Base-by-base conservation (phyloP, 805 yeast genomes). In the Dipodascus albidus region DNA sequence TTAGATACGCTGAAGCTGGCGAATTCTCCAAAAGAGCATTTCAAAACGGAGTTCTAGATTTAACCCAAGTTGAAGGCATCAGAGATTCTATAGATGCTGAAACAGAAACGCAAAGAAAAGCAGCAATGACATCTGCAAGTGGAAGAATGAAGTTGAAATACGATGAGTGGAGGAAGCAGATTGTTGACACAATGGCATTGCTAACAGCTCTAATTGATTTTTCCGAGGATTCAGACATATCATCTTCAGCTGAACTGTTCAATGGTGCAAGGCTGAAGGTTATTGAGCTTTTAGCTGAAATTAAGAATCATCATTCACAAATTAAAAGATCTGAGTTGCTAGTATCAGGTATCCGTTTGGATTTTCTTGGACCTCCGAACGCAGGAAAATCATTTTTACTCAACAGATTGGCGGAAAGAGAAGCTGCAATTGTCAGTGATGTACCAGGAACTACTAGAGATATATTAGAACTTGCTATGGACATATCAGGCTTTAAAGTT, bases 371-470 rank as follows among this genome's bases (percentile, higher is more conserved):
- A 0, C 93, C 95, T 3, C 96, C 99, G 1, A 93, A 93, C 67
- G 96, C 96, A 0, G 99, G 99, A 0, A 93, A 93, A 64, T 89
- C 96, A 2, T 87, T 96, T 1, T 68, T 93, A 9, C 67, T 93
- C 51, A 93, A 93, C 62, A 63, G 70, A n/a, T 66, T 93, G 4
- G 87, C 90, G 0, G 76, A 82, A 55, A 79, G 85, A 21, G 95
- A 89, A 21, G 85, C 88, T 17, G 95, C 96, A 0, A 88, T 93
- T 41, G 98, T 93, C 0, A 87, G 96, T 64, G 81, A 81, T 41
- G 78, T 86, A 3, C 95, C 96, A 1, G 99, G 99, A 0, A 93
- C 99, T 0, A 93, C 99, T 0, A 74, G 99, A 61, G 99, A 93
- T 63, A 71, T 87, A 0, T 77, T 93, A 22, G 95, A 89, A 59